These are phyloP conservation scores for Phytophthora fragariae DNA, from an alignment of 352 stramenopile genomes.

Conservation along the genomic window DNA sequence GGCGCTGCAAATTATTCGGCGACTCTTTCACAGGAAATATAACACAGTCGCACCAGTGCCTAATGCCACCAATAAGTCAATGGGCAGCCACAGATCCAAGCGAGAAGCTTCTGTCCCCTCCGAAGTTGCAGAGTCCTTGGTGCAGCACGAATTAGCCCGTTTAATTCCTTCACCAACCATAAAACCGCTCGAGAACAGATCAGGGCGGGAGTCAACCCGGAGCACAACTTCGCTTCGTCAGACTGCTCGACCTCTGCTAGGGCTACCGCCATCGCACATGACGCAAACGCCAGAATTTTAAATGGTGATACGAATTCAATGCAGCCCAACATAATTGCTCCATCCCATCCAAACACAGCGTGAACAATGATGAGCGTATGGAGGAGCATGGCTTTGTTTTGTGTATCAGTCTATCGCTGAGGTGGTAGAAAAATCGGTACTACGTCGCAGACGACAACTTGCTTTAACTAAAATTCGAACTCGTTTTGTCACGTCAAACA, in stretches of 20 bases:
- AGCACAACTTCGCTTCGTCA: background rate
- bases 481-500: too few relatives aligned
- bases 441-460: too few relatives aligned
- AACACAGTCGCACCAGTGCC: slow-evolving; percentile 13
- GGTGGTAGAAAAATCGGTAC: too few relatives aligned
- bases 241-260: background rate
- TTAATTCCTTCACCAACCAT: slow-evolving; percentile 19
- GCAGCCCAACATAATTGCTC: too few relatives aligned
- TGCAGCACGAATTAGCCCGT: slow-evolving; percentile 10
- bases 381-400: too few relatives aligned
- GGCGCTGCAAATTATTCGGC: slow-evolving; percentile 26
- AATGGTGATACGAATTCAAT: background rate
- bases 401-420: too few relatives aligned
- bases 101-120: slow-evolving; percentile 8
- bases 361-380: too few relatives aligned
- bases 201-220: background rate
- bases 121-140: slow-evolving; percentile 11
- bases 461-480: too few relatives aligned
- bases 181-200: slow-evolving; percentile 14
- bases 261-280: slow-evolving; percentile 4
- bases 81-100: slow-evolving; percentile 11
- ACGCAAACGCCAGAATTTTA: background rate
- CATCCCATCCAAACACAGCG: too few relatives aligned
- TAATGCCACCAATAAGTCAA: slow-evolving; percentile 2
- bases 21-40: slow-evolving; percentile 21